Evolutionary conservation across 108 stramenopile genomes (phyloP).

Genomic region (Seminavis robusta): DNA sequence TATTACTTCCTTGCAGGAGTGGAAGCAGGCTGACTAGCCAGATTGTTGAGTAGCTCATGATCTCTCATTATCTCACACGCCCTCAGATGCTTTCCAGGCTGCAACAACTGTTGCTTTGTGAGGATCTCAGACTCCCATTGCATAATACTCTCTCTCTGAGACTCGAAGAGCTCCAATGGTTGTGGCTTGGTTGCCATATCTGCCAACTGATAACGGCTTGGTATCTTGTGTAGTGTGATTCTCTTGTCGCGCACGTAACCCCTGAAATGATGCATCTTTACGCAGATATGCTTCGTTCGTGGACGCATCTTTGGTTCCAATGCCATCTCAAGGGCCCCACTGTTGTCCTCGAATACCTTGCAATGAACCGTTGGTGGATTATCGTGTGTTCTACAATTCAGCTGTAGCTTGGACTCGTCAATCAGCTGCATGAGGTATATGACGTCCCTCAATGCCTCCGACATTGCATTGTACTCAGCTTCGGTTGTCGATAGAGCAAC

Average conservation of each 20-base stretch:
- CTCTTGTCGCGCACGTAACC: not conserved
- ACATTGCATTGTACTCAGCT: conserved; percentile 15
- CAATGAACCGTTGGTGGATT: conserved; percentile 5
- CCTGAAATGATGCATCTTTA: conserved; percentile 22
- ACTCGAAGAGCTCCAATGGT: conserved; percentile 4
- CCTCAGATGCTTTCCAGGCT: too few relatives aligned
- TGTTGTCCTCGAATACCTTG: conserved; percentile 35
- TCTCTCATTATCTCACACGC: too few relatives aligned
- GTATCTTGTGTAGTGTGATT: conserved; percentile 13
- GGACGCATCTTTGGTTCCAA: conserved; percentile 19
- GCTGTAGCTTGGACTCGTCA: too few relatives aligned
- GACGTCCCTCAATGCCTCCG: conserved; percentile 9
- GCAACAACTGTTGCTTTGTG: too few relatives aligned
- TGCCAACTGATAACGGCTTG: conserved; percentile 21
- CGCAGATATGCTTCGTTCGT: conserved; percentile 26
- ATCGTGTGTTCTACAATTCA: not conserved
- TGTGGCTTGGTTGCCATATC: conserved; percentile 35
- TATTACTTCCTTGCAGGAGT: too few relatives aligned
- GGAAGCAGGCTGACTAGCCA: too few relatives aligned
- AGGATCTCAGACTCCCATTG: conserved; percentile 26
- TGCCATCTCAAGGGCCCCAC: conserved; percentile 19
- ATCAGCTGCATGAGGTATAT: conserved; percentile 18
- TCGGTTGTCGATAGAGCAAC: conserved; percentile 28
- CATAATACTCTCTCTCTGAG: conserved; percentile 4
- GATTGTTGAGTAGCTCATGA: too few relatives aligned